Evolutionary conservation across 2,329 filamentous ascomycete species (phyloP), one percentile per base, ranked within the genome.

Genomic region (Thelonectria blattea): DNA sequence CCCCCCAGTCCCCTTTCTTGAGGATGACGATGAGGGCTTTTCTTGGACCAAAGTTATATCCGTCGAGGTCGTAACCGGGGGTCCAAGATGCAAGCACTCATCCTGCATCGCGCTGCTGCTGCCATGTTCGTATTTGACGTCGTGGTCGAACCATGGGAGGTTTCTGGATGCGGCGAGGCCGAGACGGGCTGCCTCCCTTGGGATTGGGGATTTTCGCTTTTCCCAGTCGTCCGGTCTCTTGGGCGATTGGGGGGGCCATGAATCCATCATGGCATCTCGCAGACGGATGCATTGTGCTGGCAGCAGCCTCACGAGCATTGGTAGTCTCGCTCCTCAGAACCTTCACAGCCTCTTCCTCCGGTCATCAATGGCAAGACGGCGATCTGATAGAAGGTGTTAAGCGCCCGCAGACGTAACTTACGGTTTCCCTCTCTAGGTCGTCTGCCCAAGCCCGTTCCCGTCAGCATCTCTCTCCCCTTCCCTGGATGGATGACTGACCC

Each of bases 11-110:
- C 41, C 45, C 39, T 50, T 51, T 42, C 47, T 52, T 20, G 51
- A 43, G n/a, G 43, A 22, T 27, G 43, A 22, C 20, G 10, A 22
- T 12, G 45, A 20, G 30, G 27, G 10, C 56, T 60, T 24, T 51
- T 41, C 51, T 15, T 43, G 41, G 30, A 27, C 41, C n/a, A 39
- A 43, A 51, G 52, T 15, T 60, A 41, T 48, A 42, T 20, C 24
- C 20, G 18, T 27, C 34, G 41, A 30, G 15, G 48, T 52, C 47
- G 12, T 47, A 7, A 24, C 52, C 39, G 45, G 20, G 18, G 20
- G 45, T 5, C 6, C 20, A 6, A 34, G 46, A 56, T 60, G 58
- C 52, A 52, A 60, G 58, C 58, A 60, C 58, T 60, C 52, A 56
- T 60, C 34, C 52, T 37, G 58, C 58, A 60, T 52, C 30, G 24